Base-by-base conservation (phyloP, 352 stramenopile species). In the Thraustochytrium striatum region DNA sequence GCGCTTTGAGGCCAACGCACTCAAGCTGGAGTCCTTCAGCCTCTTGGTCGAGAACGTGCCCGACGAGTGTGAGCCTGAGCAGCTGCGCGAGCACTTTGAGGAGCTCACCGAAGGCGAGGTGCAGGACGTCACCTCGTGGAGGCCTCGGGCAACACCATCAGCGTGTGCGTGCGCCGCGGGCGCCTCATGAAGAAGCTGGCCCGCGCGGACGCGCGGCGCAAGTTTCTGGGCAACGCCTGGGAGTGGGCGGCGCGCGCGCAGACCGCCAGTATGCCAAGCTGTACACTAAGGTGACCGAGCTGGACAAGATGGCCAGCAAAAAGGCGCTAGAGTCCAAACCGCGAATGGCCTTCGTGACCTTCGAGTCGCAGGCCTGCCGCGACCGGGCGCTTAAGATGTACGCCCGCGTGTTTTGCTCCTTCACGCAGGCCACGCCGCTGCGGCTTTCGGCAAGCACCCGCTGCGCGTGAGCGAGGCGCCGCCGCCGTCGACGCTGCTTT, bases 261-360 rank as follows among this genome's bases (percentile, higher is more conserved):
- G n/a, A n/a, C n/a, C 47, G 47, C 25, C 47, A 55, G 25, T 55
- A 55, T 25, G 47, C 16, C 25, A 25, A 16, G 16, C 25, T 55
- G 25, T 55, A 55, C 25, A 25, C 16, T 21, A 55, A 55, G 47
- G 47, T 55, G 16, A 25, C 25, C 16, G 47, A 55, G 47, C 47
- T 55, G 47, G 47, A 55, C 47, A 25, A 55, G 47, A 55, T 21
- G 47, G 47, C 43, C 33, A 30, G 28, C 5, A 30, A 72, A 9
- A 59, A 32, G 3, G 65, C 65, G 7, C 28, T 21, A 32, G 16
- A 62, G 21, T 30, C 30, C 33, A 41, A 5, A 0, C 21, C 65
- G 2, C 65, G 65, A 21, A 65, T 75, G n/a, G 65, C 65, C 32
- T 75, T 75, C 50, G 65, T 75, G 21, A 75, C 65, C 50, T 75